Evolutionary conservation across 1,139 yeast genomes (phyloP).

Genomic region (Suhomyces yuchorum): DNA sequence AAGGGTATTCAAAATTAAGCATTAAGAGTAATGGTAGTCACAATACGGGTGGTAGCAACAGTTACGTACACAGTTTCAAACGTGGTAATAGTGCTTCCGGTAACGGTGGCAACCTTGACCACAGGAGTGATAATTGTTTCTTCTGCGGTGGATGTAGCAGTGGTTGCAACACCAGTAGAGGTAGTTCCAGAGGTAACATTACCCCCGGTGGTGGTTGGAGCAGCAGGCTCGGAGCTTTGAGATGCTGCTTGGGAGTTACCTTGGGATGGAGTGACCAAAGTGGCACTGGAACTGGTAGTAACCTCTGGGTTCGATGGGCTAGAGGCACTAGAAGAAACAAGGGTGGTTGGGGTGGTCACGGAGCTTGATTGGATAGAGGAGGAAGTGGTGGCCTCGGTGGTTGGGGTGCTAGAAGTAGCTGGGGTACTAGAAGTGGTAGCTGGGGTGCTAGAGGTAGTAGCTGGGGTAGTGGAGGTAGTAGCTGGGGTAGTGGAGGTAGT

Average conservation of each 20-base stretch:
- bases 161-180: neutral
- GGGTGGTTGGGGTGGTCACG: constrained; percentile 5
- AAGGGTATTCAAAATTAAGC: neutral
- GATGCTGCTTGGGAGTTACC: neutral
- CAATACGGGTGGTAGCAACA: constrained; percentile 15
- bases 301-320: neutral
- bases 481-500: constrained; percentile 1
- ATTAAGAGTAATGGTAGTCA: constrained; percentile 10
- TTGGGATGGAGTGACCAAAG: neutral
- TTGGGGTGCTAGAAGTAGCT: neutral
- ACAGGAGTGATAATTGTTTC: neutral
- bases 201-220: constrained; percentile 3
- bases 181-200: neutral
- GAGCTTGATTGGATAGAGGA: too few relatives aligned
- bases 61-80: constrained; percentile 17
- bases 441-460: too few relatives aligned
- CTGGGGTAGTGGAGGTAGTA: too few relatives aligned
- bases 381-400: neutral
- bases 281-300: neutral
- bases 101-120: neutral
- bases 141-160: neutral
- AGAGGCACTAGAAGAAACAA: constrained; percentile 5
- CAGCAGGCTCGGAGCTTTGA: neutral
- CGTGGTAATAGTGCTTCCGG: constrained; percentile 10
- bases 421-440: neutral